phyloP scores from a whole-genome alignment of 306 rosid genomes.

The Quillaja saponaria region DNA sequence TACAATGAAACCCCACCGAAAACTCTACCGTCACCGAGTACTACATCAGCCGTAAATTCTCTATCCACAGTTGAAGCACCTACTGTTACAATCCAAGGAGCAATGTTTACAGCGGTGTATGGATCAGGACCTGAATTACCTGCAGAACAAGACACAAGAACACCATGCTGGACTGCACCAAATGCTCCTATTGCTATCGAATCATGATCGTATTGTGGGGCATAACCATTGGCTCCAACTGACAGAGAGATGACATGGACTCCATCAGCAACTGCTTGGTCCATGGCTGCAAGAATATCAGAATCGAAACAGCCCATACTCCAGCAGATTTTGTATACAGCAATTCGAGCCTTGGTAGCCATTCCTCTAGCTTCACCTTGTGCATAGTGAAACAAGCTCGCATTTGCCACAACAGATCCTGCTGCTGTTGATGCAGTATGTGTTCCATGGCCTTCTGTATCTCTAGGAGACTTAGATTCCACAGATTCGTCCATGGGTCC shows the following conservation, averaged over 20 bases:
- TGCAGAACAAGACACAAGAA: slow-evolving; percentile 79
- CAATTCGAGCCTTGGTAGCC: slow-evolving; percentile 82
- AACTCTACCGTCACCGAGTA: slow-evolving; percentile 62
- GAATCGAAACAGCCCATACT: slow-evolving; percentile 68
- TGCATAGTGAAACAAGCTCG: slow-evolving; percentile 66
- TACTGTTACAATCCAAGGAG: slow-evolving; percentile 90
- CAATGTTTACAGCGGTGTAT: slow-evolving; percentile 70
- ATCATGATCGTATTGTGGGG: slow-evolving; percentile 57
- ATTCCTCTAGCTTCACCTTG: slow-evolving; percentile 79
- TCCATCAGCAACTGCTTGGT: slow-evolving; percentile 78
- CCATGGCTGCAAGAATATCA: slow-evolving; percentile 92
- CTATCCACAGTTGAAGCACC: slow-evolving; percentile 84
- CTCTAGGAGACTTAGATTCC: slow-evolving; percentile 68
- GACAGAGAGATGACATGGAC: slow-evolving; percentile 80
- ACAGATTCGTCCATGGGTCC: slow-evolving; percentile 47
- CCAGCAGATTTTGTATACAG: slow-evolving; percentile 92
- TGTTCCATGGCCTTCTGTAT: slow-evolving; percentile 79
- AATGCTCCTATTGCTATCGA: slow-evolving; percentile 82
- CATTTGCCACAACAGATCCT: slow-evolving; percentile 57
- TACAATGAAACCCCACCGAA: slow-evolving; percentile 69
- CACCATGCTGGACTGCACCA: slow-evolving; percentile 63
- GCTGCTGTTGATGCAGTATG: slow-evolving; percentile 87
- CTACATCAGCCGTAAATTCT: slow-evolving; percentile 74
- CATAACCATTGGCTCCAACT: slow-evolving; percentile 63
- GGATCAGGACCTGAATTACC: slow-evolving; percentile 81